Evolutionary conservation across 306 rosid species (phyloP), one percentile per base, ranked within the genome.

Genomic region (Begonia loranthoides): DNA sequence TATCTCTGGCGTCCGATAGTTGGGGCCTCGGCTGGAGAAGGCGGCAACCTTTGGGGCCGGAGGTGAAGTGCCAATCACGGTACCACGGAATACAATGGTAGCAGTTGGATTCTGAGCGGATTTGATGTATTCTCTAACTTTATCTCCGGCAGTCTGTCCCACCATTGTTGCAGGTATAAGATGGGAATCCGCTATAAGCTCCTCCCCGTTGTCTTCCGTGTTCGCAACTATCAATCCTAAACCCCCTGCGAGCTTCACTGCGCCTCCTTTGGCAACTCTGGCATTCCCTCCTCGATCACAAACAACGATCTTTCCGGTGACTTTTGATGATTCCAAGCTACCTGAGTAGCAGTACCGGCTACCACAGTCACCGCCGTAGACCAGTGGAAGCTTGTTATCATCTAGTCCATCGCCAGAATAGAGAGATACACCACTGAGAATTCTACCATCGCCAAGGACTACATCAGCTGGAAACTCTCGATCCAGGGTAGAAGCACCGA

Each of bases 21-120:
- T 89, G 0, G 95, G 97, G 11, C 97, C 95, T 0, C 95, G 78
- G 80, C 97, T 89, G 6, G 95, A 89, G 62, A 89, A 89, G 4
- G 95, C 56, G 0, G 95, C 97, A 36, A 89, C 95, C 57, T 54
- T 66, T 12, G 95, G 97, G 21, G 97, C 78, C 12, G 87, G 16
- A 7, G 90, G 87, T 13, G 90, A 73, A 39, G 48, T 6, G 9
- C 95, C 90, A n/a, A 85, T 73, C 1, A 82, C 87, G 13, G 97
- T 89, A 4, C 97, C 94, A 19, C 45, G 74, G 52, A 90, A 90
- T 33, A 44, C 36, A 15, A 90, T 78, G 0, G 83, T 71, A 0
- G 92, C 87, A 0, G 85, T 82, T 13, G 92, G 86, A 33, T 48
- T 39, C 10, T 67, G 58, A 16, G 60, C 62, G 17, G 17, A 38